phyloP scores from a whole-genome alignment of 2,329 filamentous ascomycete genomes.

The Fusarium newnesense region DNA sequence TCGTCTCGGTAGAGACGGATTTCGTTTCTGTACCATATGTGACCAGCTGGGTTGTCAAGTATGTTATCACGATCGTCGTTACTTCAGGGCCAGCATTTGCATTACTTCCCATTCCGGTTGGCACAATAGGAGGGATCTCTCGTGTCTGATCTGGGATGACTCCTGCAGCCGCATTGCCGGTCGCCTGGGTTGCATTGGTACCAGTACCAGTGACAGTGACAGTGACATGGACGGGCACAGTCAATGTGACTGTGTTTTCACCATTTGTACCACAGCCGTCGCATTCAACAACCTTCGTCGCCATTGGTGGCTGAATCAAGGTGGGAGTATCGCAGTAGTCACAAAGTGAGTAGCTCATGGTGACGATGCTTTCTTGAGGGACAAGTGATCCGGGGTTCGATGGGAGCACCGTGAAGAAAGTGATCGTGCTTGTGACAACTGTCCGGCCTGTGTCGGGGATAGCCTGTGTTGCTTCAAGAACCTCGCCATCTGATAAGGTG shows the following conservation, averaged over 20 bases:
- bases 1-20: constrained; percentile 17
- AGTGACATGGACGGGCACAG: constrained; percentile 32
- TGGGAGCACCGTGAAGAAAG: constrained; percentile 42
- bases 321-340: constrained; percentile 33
- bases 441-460: background rate
- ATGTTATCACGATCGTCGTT: constrained; percentile 27
- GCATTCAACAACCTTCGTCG: constrained; percentile 37
- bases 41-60: constrained; percentile 23
- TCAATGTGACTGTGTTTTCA: constrained; percentile 38
- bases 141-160: background rate
- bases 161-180: constrained; percentile 2
- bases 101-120: background rate
- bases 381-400: constrained; percentile 49
- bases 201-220: background rate
- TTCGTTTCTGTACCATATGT: constrained; percentile 15
- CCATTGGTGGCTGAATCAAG: constrained; percentile 33
- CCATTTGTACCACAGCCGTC: constrained; percentile 38
- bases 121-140: constrained; percentile 9
- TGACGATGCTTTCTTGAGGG: constrained; percentile 48
- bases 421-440: constrained; percentile 35
- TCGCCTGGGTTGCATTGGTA: background rate
- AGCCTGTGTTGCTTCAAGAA: background rate
- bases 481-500: background rate
- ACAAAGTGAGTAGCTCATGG: constrained; percentile 41
- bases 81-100: background rate